These are phyloP conservation scores for Tagetes erecta DNA, from an alignment of 129 eudicot genomes.

Conservation along the genomic window DNA sequence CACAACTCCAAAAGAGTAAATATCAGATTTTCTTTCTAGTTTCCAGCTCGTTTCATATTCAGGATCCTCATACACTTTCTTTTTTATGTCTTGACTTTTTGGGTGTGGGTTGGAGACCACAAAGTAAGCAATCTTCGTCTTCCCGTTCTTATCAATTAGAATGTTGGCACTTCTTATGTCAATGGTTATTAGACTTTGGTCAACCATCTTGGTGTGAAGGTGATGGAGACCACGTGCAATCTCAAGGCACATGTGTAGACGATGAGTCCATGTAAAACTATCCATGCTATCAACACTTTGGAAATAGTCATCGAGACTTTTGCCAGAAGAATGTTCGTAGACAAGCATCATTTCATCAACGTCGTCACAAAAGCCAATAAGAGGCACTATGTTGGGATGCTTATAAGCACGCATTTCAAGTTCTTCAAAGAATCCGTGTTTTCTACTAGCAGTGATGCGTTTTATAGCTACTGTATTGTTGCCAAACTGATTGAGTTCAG, in stretches of 20 bases:
- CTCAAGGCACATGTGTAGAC: conserved; percentile 15
- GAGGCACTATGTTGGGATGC: conserved; percentile 21
- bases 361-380: conserved; percentile 16
- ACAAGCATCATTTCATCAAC: conserved; percentile 17
- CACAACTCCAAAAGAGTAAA: conserved; percentile 6
- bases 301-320: conserved; percentile 7
- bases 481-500: conserved; percentile 7
- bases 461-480: not conserved
- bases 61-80: conserved; percentile 8
- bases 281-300: not conserved
- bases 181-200: not conserved
- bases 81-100: not conserved
- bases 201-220: conserved; percentile 13
- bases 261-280: conserved; percentile 16
- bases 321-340: not conserved
- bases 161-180: conserved; percentile 18
- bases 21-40: not conserved
- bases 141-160: not conserved
- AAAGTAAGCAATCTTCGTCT: conserved; percentile 16
- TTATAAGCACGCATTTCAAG: conserved; percentile 13
- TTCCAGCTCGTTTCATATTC: not conserved
- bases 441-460: not conserved
- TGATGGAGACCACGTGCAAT: conserved; percentile 13
- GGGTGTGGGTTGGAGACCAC: not conserved
- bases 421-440: conserved; percentile 14